Evolutionary conservation across 148 eudicot species (phyloP).

Genomic region (Rhododendron mucronatum): DNA sequence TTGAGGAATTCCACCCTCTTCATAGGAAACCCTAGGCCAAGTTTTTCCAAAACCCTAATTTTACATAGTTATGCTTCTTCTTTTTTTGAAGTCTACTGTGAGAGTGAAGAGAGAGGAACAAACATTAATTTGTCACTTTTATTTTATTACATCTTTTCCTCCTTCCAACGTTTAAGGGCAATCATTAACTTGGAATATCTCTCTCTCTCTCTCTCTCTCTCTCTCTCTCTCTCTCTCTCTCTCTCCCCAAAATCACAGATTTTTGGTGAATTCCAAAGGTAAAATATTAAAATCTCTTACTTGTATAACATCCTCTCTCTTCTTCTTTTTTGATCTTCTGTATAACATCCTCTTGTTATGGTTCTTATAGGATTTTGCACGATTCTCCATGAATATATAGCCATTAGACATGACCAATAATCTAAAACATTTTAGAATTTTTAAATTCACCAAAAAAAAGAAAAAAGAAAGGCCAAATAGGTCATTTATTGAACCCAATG

Average conservation of each 20-base stretch:
- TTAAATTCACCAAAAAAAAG: background rate
- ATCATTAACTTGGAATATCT: background rate
- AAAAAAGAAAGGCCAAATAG: background rate
- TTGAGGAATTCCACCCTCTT: background rate
- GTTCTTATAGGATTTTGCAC: conserved; percentile 45
- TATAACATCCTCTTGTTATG: conserved; percentile 24
- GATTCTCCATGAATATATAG: conserved; percentile 36
- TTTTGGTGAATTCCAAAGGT: conserved; percentile 8
- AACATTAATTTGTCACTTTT: background rate
- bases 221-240: no score
- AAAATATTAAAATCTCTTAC: conserved; percentile 22
- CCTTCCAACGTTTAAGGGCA: conserved; percentile 23
- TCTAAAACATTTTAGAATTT: background rate
- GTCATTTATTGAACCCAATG: background rate
- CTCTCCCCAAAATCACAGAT: background rate
- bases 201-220: no score
- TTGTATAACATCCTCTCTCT: background rate
- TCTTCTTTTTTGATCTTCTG: background rate
- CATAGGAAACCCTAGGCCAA: conserved; percentile 5
- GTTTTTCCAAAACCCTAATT: conserved; percentile 14
- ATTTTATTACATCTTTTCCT: background rate
- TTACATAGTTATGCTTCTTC: background rate
- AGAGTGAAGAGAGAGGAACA: background rate
- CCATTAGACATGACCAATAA: conserved; percentile 5
- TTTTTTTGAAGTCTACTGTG: background rate